Evolutionary conservation across 768 basidiomycete species (phyloP).

Genomic region (Auricularia sp.): DNA sequence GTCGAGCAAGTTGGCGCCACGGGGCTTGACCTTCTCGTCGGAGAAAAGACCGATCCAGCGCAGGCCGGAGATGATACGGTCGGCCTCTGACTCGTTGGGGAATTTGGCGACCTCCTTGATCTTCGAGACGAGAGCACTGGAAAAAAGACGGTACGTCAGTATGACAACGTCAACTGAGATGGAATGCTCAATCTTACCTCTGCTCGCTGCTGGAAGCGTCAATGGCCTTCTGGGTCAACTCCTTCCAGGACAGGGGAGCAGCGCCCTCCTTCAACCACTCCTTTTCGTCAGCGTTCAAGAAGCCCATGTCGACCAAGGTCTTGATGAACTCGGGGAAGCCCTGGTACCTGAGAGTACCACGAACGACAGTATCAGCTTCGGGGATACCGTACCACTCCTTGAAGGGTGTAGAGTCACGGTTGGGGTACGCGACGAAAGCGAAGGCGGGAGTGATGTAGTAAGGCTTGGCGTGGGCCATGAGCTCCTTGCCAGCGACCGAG

Average conservation of each 20-base stretch:
- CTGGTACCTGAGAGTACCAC: slow-evolving; percentile 90
- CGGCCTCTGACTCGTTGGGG: slow-evolving; percentile 51
- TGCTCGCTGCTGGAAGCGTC: slow-evolving; percentile 57
- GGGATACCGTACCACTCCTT: slow-evolving; percentile 85
- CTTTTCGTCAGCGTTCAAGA: slow-evolving; percentile 66
- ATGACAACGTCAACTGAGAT: no score
- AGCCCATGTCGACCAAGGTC: slow-evolving; percentile 78
- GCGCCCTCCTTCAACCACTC: slow-evolving; percentile 67
- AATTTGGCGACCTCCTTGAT: slow-evolving; percentile 60
- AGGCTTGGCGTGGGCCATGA: slow-evolving; percentile 85
- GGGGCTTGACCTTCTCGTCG: slow-evolving; percentile 43
- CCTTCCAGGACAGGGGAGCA: slow-evolving; percentile 74
- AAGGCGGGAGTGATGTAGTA: slow-evolving; percentile 94
- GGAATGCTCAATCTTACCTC: no score
- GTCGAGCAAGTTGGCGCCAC: slow-evolving; percentile 74
- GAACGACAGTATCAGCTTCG: slow-evolving; percentile 84
- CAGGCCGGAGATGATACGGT: slow-evolving; percentile 79
- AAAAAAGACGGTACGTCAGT: no score
- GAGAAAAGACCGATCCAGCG: slow-evolving; percentile 94
- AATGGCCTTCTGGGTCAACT: slow-evolving; percentile 67
- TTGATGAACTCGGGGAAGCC: slow-evolving; percentile 94
- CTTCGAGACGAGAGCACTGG: no score
- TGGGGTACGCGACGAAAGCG: slow-evolving; percentile 94
- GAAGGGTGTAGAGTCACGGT: slow-evolving; percentile 88
- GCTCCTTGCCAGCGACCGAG: slow-evolving; percentile 62